Evolutionary conservation across 2,329 filamentous ascomycete genomes (phyloP).

Genomic region (Emergomyces orientalis): DNA sequence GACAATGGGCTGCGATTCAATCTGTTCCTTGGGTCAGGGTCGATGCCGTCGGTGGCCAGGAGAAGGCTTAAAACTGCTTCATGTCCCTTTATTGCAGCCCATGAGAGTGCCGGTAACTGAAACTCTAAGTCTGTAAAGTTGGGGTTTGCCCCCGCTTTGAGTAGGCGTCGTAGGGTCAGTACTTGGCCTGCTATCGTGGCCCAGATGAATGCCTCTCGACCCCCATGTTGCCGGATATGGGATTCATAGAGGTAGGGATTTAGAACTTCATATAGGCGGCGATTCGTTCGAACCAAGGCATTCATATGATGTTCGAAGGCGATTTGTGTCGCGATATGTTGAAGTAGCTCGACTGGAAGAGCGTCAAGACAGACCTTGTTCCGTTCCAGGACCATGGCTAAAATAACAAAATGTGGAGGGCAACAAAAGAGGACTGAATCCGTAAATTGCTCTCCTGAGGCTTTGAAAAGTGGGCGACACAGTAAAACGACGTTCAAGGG

Average conservation of each 20-base stretch:
- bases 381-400: neutral
- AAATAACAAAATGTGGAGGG: too few species aligned
- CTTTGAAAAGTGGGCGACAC: neutral
- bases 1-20: neutral
- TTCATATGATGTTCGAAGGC: neutral
- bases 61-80: neutral
- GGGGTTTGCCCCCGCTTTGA: neutral
- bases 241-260: neutral
- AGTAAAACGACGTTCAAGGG: neutral
- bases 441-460: neutral
- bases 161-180: neutral
- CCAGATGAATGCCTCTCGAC: neutral
- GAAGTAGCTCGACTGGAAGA: neutral
- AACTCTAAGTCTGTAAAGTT: neutral
- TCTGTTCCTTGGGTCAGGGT: neutral
- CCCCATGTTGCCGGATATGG: neutral
- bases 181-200: neutral
- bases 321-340: neutral
- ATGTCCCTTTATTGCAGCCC: neutral
- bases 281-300: neutral
- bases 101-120: neutral
- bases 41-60: neutral
- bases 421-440: neutral
- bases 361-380: neutral
- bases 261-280: neutral